phyloP scores from a whole-genome alignment of 306 rosid genomes.

The Gynostemma pentaphyllum region DNA sequence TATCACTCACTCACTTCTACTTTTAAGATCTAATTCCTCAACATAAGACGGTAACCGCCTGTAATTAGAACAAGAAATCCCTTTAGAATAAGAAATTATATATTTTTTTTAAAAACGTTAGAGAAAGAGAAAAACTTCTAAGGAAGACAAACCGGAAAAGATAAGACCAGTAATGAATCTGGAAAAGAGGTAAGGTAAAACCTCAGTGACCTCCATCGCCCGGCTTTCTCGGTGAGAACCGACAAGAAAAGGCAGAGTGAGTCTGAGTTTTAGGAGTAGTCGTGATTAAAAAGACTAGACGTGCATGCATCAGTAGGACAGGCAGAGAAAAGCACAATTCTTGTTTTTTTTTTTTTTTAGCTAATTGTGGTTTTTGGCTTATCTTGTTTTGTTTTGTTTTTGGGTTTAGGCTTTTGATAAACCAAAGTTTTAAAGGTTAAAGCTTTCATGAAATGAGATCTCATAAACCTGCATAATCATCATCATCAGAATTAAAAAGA shows the following conservation, averaged over 20 bases:
- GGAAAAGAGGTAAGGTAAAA: neutral
- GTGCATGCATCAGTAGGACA: constrained; percentile 40
- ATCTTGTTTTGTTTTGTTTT: too few species aligned
- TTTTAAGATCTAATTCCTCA: constrained; percentile 22
- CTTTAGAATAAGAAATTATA: too few species aligned
- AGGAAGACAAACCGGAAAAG: neutral
- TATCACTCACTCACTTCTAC: constrained; percentile 19
- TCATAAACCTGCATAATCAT: neutral
- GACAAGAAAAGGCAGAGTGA: constrained; percentile 38
- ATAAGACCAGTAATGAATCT: neutral
- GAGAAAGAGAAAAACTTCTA: too few species aligned
- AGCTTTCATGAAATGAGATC: neutral
- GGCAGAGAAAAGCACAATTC: constrained; percentile 21
- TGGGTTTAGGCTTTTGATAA: too few species aligned
- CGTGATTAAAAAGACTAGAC: constrained; percentile 54
- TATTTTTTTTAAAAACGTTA: too few species aligned
- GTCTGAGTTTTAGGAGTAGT: constrained; percentile 28
- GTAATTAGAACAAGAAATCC: neutral
- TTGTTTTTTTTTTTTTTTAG: constrained; percentile 38
- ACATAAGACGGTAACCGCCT: neutral
- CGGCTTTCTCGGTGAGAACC: constrained; percentile 18
- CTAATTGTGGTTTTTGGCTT: neutral
- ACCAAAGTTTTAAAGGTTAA: too few species aligned
- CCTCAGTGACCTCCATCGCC: neutral
- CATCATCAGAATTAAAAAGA: too few species aligned